Evolutionary conservation across 2,329 filamentous ascomycete genomes (phyloP).

Genomic region (Sclerotinia nivalis): DNA sequence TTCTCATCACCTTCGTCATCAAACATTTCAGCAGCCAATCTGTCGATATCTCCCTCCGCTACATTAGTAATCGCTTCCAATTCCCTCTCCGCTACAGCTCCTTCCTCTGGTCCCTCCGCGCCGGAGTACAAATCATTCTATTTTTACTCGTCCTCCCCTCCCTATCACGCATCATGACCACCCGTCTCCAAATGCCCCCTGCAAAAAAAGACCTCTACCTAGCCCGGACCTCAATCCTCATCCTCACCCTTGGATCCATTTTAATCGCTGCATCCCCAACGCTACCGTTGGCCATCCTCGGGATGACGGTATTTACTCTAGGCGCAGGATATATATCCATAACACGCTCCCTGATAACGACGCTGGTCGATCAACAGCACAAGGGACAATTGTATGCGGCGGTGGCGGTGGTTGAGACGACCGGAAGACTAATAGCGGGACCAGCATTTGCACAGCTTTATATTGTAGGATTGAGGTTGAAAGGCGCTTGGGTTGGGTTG

Average conservation of each 20-base stretch:
- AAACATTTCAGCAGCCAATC: conserved; percentile 26
- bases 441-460: conserved; percentile 34
- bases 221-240: conserved; percentile 29
- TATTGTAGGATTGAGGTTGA: conserved; percentile 32
- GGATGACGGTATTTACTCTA: conserved; percentile 33
- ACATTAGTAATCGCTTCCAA: conserved; percentile 36
- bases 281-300: conserved; percentile 31
- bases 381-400: conserved; percentile 35
- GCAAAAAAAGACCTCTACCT: conserved; percentile 34
- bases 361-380: conserved; percentile 35
- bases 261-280: conserved; percentile 32
- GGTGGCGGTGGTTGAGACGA: conserved; percentile 34
- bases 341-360: conserved; percentile 33
- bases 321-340: conserved; percentile 33
- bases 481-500: conserved; percentile 35
- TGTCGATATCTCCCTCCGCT: conserved; percentile 32
- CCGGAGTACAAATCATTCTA: conserved; percentile 34
- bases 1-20: conserved; percentile 36
- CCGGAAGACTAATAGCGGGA: conserved; percentile 31
- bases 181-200: conserved; percentile 26
- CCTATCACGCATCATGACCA: conserved; percentile 32
- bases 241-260: conserved; percentile 31
- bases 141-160: conserved; percentile 33
- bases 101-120: conserved; percentile 36
- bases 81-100: conserved; percentile 32